Evolutionary conservation across 768 basidiomycete genomes (phyloP).

Genomic region (Pholiota molesta): DNA sequence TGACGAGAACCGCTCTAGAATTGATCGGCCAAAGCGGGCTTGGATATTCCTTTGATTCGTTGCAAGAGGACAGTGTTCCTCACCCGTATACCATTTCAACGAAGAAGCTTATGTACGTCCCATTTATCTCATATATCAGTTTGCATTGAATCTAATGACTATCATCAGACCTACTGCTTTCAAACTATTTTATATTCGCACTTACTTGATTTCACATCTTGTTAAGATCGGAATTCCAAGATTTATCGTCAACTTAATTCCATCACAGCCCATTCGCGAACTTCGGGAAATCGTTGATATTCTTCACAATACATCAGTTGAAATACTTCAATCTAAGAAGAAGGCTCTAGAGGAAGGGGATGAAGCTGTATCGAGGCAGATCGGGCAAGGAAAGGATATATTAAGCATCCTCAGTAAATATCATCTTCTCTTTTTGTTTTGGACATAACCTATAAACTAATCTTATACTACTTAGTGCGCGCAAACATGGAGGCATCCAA

Average conservation of each 20-base stretch:
- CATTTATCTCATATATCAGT: neutral
- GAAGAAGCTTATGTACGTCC: conserved; percentile 1
- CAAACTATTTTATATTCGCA: conserved; percentile 20
- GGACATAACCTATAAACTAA: neutral
- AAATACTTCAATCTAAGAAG: conserved; percentile 41
- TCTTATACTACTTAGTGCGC: conserved; percentile 32
- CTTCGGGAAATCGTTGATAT: conserved; percentile 35
- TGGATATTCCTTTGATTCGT: conserved; percentile 42
- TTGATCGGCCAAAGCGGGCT: conserved; percentile 52
- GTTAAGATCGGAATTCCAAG: conserved; percentile 30
- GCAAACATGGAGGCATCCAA: conserved; percentile 38
- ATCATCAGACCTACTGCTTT: conserved; percentile 20
- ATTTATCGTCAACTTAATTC: conserved; percentile 33
- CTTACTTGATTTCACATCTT: conserved; percentile 24
- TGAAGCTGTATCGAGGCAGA: conserved; percentile 32
- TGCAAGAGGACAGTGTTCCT: conserved; percentile 30
- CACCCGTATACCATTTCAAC: conserved; percentile 34
- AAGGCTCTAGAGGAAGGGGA: conserved; percentile 36
- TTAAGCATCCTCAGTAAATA: conserved; percentile 47
- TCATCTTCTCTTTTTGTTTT: neutral
- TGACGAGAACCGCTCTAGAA: conserved; percentile 47
- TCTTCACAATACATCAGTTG: conserved; percentile 37
- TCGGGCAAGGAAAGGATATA: conserved; percentile 47
- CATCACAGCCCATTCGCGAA: conserved; percentile 31
- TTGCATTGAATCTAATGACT: neutral